phyloP scores from a whole-genome alignment of 2,329 filamentous ascomycete species.

The Penicillium sp. region DNA sequence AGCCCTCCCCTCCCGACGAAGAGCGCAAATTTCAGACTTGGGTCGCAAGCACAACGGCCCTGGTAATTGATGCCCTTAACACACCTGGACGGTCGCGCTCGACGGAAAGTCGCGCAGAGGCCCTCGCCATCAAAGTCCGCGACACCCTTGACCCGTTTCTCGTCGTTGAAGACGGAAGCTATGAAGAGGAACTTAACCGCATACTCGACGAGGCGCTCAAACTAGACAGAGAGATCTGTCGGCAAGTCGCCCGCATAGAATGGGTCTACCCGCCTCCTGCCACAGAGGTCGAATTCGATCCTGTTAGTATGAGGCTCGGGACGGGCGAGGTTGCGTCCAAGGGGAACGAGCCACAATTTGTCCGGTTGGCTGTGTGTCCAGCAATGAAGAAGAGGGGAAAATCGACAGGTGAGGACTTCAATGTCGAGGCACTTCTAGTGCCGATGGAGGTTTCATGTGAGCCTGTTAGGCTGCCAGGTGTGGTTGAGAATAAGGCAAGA shows the following conservation, averaged over 20 bases:
- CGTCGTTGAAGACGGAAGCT: background rate
- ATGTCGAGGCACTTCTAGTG: background rate
- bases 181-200: background rate
- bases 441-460: conserved; percentile 3
- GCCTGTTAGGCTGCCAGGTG: too few relatives aligned
- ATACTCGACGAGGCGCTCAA: conserved; percentile 7
- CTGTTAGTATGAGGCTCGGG: background rate
- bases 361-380: background rate
- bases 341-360: background rate
- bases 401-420: conserved; percentile 8
- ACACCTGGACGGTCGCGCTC: background rate
- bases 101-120: background rate
- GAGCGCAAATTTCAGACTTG: conserved; percentile 9
- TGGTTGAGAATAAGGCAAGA: too few relatives aligned
- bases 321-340: background rate
- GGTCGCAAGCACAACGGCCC: background rate
- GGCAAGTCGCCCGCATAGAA: conserved; percentile 3
- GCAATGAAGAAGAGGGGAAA: conserved; percentile 8
- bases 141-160: background rate
- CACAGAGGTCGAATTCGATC: background rate
- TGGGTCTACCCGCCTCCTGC: background rate
- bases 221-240: conserved; percentile 1
- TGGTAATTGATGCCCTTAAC: background rate
- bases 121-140: background rate
- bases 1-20: background rate